phyloP scores from a whole-genome alignment of 2,329 filamentous ascomycete species.

The Aspergillus cejpii region DNA sequence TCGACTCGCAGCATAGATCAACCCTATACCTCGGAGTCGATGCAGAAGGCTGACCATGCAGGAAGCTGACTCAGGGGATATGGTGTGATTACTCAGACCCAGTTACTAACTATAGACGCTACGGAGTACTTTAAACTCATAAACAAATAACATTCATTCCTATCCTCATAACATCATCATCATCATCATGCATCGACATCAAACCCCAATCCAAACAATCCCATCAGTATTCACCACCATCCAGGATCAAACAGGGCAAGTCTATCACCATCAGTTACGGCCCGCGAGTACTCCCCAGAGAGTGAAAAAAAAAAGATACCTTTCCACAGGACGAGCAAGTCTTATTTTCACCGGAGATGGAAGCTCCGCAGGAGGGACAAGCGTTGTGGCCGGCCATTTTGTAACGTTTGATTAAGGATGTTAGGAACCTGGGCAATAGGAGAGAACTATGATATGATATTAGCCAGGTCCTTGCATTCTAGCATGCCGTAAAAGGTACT shows the following conservation, averaged over 20 bases:
- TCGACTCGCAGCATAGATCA: neutral
- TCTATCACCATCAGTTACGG: slow-evolving; percentile 11
- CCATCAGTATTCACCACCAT: neutral
- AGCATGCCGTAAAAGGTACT: too few species aligned
- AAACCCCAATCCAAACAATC: too few species aligned
- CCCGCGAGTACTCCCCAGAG: too few species aligned
- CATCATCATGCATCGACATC: too few species aligned
- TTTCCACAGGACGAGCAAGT: slow-evolving; percentile 25
- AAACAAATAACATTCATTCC: slow-evolving; percentile 6
- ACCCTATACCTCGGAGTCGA: neutral
- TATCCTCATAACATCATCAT: slow-evolving; percentile 1
- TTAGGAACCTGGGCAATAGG: too few species aligned
- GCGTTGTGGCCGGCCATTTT: slow-evolving; percentile 21
- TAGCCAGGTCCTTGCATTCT: too few species aligned
- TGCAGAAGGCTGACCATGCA: slow-evolving; percentile 1
- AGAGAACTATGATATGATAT: too few species aligned
- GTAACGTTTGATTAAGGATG: too few species aligned
- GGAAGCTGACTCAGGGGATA: slow-evolving; percentile 4
- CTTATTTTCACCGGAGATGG: slow-evolving; percentile 24
- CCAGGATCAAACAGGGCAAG: slow-evolving; percentile 16
- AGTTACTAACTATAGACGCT: too few species aligned
- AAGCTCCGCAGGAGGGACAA: slow-evolving; percentile 25
- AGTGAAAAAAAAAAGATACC: slow-evolving; percentile 11
- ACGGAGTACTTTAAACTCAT: neutral
- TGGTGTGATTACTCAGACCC: slow-evolving; percentile 14